Evolutionary conservation across 805 yeast genomes (phyloP).

Genomic region (Grigorovia humatica): DNA sequence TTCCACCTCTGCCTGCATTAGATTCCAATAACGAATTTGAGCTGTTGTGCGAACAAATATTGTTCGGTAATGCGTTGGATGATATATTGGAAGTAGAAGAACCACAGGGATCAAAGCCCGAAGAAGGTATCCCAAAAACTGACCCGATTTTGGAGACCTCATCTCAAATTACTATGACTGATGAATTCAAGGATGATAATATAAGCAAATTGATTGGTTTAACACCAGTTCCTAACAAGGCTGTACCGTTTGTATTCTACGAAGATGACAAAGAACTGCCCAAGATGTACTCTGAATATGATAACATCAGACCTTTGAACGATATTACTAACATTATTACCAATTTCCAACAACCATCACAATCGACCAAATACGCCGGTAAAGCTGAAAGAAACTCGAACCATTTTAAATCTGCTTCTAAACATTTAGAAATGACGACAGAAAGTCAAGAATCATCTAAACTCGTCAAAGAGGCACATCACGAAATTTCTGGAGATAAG

Average conservation of each 20-base stretch:
- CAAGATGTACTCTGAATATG: not conserved
- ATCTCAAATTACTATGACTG: not conserved
- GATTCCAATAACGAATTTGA: constrained; percentile 23
- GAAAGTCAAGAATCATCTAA: too few species aligned
- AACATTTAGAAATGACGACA: too few species aligned
- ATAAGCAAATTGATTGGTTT: not conserved
- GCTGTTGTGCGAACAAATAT: constrained; percentile 22
- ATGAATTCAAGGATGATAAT: not conserved
- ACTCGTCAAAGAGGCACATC: not conserved
- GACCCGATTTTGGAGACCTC: not conserved
- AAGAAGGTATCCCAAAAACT: not conserved
- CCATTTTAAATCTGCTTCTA: too few species aligned
- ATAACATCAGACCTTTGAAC: constrained; percentile 1
- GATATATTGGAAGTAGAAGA: constrained; percentile 21
- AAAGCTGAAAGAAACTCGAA: not conserved
- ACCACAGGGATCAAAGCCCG: constrained; percentile 2
- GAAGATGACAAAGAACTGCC: not conserved
- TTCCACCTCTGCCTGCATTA: constrained; percentile 14
- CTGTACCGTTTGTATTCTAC: constrained; percentile 2
- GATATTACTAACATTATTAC: constrained; percentile 6
- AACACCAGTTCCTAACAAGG: not conserved
- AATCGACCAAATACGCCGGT: not conserved
- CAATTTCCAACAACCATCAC: not conserved
- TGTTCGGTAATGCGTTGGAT: constrained; percentile 21
- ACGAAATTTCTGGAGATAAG: not conserved